phyloP scores from a whole-genome alignment of 805 yeast species.

The Metschnikowia santaceciliae region DNA sequence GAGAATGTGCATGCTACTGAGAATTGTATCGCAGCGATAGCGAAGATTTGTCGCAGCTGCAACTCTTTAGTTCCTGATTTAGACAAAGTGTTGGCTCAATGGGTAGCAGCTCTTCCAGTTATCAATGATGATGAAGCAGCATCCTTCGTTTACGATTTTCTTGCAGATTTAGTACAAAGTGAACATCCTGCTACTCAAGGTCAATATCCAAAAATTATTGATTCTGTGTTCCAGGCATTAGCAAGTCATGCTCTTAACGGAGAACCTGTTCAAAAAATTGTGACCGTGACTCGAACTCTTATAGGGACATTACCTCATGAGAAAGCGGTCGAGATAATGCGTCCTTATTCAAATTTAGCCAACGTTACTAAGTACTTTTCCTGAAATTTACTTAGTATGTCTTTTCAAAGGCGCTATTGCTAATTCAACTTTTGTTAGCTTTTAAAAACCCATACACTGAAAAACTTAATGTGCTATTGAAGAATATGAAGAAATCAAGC shows the following conservation, averaged over 20 bases:
- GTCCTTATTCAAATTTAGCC: conserved; percentile 59
- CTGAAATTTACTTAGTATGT: conserved; percentile 7
- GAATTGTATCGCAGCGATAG: conserved; percentile 75
- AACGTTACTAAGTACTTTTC: conserved; percentile 58
- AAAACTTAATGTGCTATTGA: background rate
- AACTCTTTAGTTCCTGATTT: conserved; percentile 58
- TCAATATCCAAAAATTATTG: conserved; percentile 62
- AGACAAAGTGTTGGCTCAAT: conserved; percentile 60
- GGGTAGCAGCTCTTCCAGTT: conserved; percentile 83
- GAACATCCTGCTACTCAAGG: conserved; percentile 54
- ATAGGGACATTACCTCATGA: conserved; percentile 63
- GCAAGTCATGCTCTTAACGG: conserved; percentile 65
- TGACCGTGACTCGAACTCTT: conserved; percentile 58
- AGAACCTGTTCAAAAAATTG: conserved; percentile 62
- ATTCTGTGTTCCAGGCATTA: conserved; percentile 70
- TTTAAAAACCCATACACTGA: background rate
- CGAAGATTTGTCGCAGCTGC: conserved; percentile 70
- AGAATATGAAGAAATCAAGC: background rate
- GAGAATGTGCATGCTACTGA: conserved; percentile 87
- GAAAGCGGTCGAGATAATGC: conserved; percentile 62
- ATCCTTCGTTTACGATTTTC: conserved; percentile 71
- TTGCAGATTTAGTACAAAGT: conserved; percentile 65
- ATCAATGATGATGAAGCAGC: conserved; percentile 86
- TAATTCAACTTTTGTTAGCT: too few relatives aligned
- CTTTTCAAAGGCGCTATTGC: background rate